Evolutionary conservation across 2,329 filamentous ascomycete genomes (phyloP), one percentile per base, ranked within the genome.

Genomic region (Fusarium citri): DNA sequence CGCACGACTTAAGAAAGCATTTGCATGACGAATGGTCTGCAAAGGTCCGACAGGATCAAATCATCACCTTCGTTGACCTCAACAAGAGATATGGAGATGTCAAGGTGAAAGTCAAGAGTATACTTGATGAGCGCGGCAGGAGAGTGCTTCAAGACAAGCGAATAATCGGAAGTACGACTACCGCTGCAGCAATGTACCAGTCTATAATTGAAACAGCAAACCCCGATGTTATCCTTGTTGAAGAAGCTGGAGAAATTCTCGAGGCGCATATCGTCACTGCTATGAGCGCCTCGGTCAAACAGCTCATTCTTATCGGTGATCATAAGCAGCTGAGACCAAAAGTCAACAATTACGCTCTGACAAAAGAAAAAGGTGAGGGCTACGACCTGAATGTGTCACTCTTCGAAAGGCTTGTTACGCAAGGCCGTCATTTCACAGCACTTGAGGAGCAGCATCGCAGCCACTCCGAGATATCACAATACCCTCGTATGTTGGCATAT

Each of bases 181-280:
- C 89, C 0, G 90, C 82, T 0, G 91, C 91, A 0, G 89, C 92
- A 0, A 93, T 84, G 78, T 86, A 91, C 53, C 78, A 83, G 0
- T 78, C 84, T 1, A 80, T 86, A 2, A 83, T 94, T 11, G 83
- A 83, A 7, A 80, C 83, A 1, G 86, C 85, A 0, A 76, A 79
- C 0, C 89, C 90, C 0, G 87, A 88, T 2, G 81, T 92, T 5
- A 77, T 93, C 2, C 74, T 94, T 0, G 86, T 92, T 0, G 91
- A 94, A 75, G 91, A 94, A 76, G 91, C 91, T 1, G 91, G 90
- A 3, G 91, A 94, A 67, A 91, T 94, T 6, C 80, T 93, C 0
- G 91, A 94, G 75, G 83, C 84, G 3, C 91, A 93, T 68, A 41
- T 80, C 22, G 77, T 93, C 1, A 86, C 91, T 0, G 86, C 91